Base-by-base conservation (phyloP, 2,329 filamentous ascomycete species). In the Aspergillus tanneri region DNA sequence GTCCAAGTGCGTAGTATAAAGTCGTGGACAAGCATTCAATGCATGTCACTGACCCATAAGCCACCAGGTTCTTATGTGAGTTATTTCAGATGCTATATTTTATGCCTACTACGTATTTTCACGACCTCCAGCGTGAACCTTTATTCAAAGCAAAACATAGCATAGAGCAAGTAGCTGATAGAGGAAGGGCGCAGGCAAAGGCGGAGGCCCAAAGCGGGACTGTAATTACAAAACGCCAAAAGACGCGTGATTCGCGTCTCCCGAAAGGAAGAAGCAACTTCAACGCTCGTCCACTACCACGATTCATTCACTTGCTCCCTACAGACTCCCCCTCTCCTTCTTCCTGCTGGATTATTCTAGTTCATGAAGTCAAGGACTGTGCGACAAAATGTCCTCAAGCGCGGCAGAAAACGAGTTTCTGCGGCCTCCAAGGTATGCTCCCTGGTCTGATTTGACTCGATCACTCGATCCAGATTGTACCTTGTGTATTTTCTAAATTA, bases 371-470 rank as follows among this genome's bases (percentile, higher is more conserved):
- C 12, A 9, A 25, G 3, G 8, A 14, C 5, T 11, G 21, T n/a
- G 40, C 22, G 44, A 30, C 38, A 58, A 30, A 16, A 62, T 62
- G 60, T 36, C 55, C 5, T 41, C 38, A 22, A 44, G 50, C 28
- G 38, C 46, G 11, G 11, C 56, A 46, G 54, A 58, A 36, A 40
- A 52, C 23, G 46, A 57, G 42, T 67, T 68, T 44, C 53, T 68
- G 35, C 50, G 59, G 24, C 52, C 65, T 35, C 65, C 64, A 47
- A 61, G 52, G 65, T 68, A 47, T 36, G 64, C 40, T 25, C 14
- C 11, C 28, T 34, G n/a, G 18, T 39, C 22, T 39, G 32, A 40
- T 32, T 27, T 18, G 24, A 23, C 14, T 14, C 10, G 28, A 32
- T 7, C 38, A 48, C 35, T 21, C 43, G 34, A 32, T 22, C 18